Evolutionary conservation across 192 early-diverging fungal genomes (phyloP).

Genomic region (Entomortierella parvispora): DNA sequence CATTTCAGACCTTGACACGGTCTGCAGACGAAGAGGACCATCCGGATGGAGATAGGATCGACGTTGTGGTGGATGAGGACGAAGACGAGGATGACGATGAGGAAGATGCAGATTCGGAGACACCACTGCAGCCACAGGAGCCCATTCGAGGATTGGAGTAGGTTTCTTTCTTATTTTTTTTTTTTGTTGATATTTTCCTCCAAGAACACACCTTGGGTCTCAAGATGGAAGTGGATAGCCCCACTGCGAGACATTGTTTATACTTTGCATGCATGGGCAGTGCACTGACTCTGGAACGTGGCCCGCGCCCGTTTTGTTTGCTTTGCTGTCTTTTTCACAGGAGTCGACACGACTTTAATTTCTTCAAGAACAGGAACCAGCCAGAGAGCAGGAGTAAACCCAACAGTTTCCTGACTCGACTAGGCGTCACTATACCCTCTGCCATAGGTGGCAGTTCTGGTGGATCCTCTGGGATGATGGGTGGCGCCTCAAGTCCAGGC

Average conservation of each 20-base stretch:
- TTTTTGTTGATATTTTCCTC: not conserved
- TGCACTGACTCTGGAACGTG: not conserved
- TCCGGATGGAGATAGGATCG: not conserved
- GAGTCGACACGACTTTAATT: slow-evolving; percentile 50
- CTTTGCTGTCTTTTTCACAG: slow-evolving; percentile 2
- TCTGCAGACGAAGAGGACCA: not conserved
- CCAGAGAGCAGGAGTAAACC: slow-evolving; percentile 20
- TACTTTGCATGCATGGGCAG: not conserved
- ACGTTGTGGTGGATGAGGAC: not conserved
- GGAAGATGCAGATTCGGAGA: slow-evolving; percentile 45
- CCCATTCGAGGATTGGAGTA: slow-evolving; percentile 45
- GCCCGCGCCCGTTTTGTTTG: not conserved
- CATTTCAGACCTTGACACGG: slow-evolving; percentile 1
- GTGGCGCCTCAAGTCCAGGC: not conserved
- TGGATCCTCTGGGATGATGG: not conserved
- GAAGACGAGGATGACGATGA: slow-evolving; percentile 19
- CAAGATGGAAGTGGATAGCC: too few species aligned
- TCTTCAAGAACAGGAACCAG: slow-evolving; percentile 44
- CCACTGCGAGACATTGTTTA: too few species aligned
- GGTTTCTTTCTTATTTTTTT: not conserved
- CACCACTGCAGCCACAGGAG: slow-evolving; percentile 40
- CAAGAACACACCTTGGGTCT: too few species aligned
- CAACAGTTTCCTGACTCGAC: slow-evolving; percentile 30
- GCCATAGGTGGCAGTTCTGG: not conserved
- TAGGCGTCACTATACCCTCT: slow-evolving; percentile 21